phyloP scores from a whole-genome alignment of 371 early-diverging fungal species.

The Smittium mucronatum region DNA sequence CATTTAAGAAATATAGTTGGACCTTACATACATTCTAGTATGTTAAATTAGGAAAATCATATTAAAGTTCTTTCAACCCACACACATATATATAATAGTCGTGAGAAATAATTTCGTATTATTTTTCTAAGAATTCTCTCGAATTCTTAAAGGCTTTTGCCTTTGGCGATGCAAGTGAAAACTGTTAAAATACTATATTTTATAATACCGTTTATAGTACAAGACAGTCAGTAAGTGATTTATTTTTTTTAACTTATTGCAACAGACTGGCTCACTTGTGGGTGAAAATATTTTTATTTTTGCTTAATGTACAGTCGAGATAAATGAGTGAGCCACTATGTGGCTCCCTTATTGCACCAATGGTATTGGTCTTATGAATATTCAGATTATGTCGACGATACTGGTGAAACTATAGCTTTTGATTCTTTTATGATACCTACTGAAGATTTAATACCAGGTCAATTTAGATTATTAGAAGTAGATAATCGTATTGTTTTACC shows the following conservation, averaged over 20 bases:
- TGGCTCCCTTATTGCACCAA: conserved; percentile 16
- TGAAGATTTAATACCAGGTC: conserved; percentile 32
- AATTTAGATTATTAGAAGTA: conserved; percentile 36
- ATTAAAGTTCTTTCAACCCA: conserved; percentile 17
- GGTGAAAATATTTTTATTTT: conserved; percentile 20
- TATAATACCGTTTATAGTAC: conserved; percentile 13
- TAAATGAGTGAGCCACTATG: not conserved
- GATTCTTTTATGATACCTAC: conserved; percentile 32
- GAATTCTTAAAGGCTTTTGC: too few relatives aligned
- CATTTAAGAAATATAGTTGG: conserved; percentile 17
- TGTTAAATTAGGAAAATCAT: conserved; percentile 22
- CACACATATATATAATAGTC: conserved; percentile 18
- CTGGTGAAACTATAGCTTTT: conserved; percentile 27
- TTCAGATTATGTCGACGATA: conserved; percentile 29
- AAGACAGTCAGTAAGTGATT: conserved; percentile 15
- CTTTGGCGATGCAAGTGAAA: conserved; percentile 31
- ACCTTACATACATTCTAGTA: conserved; percentile 24
- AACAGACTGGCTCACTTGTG: conserved; percentile 41
- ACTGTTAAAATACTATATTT: conserved; percentile 26
- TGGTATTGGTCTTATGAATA: conserved; percentile 35
- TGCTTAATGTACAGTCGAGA: conserved; percentile 12
- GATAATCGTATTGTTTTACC: conserved; percentile 32
- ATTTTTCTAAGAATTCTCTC: too few relatives aligned
- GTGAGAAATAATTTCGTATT: too few relatives aligned
- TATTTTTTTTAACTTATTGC: conserved; percentile 29